These are phyloP conservation scores for Plasmodium yoelii DNA, from an alignment of 169 alveolate genomes.

Conservation along the genomic window DNA sequence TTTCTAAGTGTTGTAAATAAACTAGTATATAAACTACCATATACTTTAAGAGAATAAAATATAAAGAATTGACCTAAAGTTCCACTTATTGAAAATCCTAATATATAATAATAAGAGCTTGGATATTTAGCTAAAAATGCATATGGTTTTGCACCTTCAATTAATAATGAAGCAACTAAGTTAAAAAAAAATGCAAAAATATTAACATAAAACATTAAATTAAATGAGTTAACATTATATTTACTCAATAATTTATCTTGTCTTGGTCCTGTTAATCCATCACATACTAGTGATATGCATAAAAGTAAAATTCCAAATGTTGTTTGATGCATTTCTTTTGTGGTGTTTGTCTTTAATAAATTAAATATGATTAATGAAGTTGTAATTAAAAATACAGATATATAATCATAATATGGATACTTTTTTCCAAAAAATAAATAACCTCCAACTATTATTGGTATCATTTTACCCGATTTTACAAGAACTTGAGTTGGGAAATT, in stretches of 20 bases:
- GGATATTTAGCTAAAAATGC: conserved; percentile 73
- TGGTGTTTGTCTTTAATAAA: conserved; percentile 79
- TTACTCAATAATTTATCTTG: conserved; percentile 89
- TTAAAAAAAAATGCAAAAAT: conserved; percentile 84
- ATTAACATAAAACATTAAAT: conserved; percentile 89
- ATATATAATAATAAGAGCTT: conserved; percentile 78
- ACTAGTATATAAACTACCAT: conserved; percentile 91
- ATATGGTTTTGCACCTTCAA: conserved; percentile 89
- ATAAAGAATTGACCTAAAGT: conserved; percentile 92
- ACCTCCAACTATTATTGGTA: conserved; percentile 93
- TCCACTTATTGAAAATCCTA: conserved; percentile 86
- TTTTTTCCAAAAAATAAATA: conserved; percentile 87
- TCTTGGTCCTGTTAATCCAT: conserved; percentile 93
- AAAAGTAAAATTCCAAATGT: conserved; percentile 87
- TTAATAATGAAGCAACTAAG: conserved; percentile 78
- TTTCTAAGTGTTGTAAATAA: conserved; percentile 91
- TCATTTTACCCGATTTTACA: conserved; percentile 92
- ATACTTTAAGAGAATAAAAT: conserved; percentile 86
- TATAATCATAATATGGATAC: conserved; percentile 92
- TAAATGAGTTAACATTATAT: conserved; percentile 85
- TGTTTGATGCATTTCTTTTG: conserved; percentile 81
- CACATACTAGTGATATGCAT: conserved; percentile 89
- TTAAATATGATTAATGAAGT: conserved; percentile 88
- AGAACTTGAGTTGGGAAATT: conserved; percentile 93
- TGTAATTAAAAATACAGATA: conserved; percentile 89